Percentiles rank a stretch among this genome's conserved stretches.
Conservation (phyloP, 23 red algal species). For the Gracilaria domingensis region DNA sequence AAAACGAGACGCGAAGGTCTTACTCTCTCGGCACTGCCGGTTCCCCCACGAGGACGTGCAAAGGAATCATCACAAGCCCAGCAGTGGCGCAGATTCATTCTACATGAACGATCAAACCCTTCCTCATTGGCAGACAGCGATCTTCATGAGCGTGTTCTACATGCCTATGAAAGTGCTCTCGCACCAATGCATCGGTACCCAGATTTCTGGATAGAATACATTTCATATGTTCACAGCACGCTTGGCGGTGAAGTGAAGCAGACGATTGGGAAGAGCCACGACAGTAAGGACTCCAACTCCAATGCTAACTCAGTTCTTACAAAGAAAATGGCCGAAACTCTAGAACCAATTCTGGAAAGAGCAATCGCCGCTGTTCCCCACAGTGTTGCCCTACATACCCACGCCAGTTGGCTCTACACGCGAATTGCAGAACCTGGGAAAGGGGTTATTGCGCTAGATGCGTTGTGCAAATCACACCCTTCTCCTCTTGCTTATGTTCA, state of each 20-base stretch:
- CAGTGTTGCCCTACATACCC: constrained; percentile 63
- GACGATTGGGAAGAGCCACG: neutral
- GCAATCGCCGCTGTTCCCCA: constrained; percentile 69
- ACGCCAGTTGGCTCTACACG: constrained; percentile 51
- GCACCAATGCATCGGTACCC: constrained; percentile 82
- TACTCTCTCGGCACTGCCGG: constrained; percentile 52
- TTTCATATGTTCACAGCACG: constrained; percentile 56
- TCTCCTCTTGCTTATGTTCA: constrained; percentile 80
- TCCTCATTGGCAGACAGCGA: constrained; percentile 62
- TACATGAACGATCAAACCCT: constrained; percentile 71
- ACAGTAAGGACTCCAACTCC: constrained; percentile 31
- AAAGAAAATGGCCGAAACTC: constrained; percentile 34
- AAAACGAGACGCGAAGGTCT: constrained; percentile 72
- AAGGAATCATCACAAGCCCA: constrained; percentile 74
- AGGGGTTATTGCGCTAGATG: constrained; percentile 67
- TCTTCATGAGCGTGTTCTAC: constrained; percentile 68
- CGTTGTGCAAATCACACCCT: constrained; percentile 47
- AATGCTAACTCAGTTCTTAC: constrained; percentile 19
- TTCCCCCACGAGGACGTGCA: constrained; percentile 65
- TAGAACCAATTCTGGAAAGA: constrained; percentile 63
- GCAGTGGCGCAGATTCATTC: constrained; percentile 81
- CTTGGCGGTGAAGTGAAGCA: constrained; percentile 36
- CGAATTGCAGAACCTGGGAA: constrained; percentile 48
- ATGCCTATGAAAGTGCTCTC: constrained; percentile 86
- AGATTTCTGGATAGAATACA: constrained; percentile 85